Evolutionary conservation across 371 early-diverging fungal genomes (phyloP), one percentile per base, ranked within the genome.

Genomic region (Paraphysoderma sedebokerense): DNA sequence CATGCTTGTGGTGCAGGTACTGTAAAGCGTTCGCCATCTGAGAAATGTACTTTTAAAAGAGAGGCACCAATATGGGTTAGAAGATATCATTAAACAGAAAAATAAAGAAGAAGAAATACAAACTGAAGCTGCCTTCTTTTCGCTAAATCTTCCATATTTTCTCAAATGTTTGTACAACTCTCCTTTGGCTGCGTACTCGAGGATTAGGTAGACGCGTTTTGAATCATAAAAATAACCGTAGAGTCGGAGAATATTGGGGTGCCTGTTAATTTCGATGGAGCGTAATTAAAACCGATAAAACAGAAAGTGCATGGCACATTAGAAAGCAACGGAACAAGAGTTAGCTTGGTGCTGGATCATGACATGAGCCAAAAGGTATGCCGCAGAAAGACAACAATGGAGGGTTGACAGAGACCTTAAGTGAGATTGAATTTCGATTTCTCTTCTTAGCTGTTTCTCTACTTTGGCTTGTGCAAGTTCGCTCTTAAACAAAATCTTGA

Each of bases 201-300:
- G 65, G 12, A 98, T 90, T 48, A 96, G 65, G 56, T 89, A 98
- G 5, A 98, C 79, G 28, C 83, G 72, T 42, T 84, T 81, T 32
- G 72, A 63, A 56, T 98, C 96, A 63, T 98, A 86, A 62, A 99
- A 99, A 60, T 98, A 97, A 0, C 97, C 97, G 56, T 85, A 97
- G 26, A 98, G 67, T 30, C 96, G 70, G 12, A 98, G 65, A 45
- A 98, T 92, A 64, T 98, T 79, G 5, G 83, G 80, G 62, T 96
- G 97, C 28, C 86, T 82, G 15, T n/a, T 24, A 60, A 38, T 22
- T 12, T 12, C 5, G 2, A 7, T 17, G n/a, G 1, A 15, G 9
- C n/a, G n/a, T n/a, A n/a, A n/a, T n/a, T n/a, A n/a, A n/a, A n/a
- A n/a, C n/a, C 8, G 20, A 26, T 26, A 20, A 22, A 47, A 5